Evolutionary conservation across 306 rosid species (phyloP).

Genomic region (Cicer cuneatum): DNA sequence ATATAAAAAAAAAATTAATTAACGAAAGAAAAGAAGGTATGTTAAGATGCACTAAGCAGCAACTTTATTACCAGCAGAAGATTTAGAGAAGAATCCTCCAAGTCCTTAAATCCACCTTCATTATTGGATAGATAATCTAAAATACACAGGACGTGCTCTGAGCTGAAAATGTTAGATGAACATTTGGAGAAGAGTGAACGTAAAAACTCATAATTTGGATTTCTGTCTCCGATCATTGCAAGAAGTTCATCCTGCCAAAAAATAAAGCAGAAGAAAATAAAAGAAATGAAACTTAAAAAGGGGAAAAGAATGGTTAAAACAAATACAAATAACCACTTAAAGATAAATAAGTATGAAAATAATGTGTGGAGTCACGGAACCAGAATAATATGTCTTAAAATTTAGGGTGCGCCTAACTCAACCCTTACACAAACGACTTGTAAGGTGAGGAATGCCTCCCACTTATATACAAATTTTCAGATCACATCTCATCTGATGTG

Average conservation of each 20-base stretch:
- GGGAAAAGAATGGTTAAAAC: slow-evolving; percentile 19
- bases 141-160: slow-evolving; percentile 66
- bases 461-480: no score
- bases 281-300: slow-evolving; percentile 17
- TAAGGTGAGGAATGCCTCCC: no score
- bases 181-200: slow-evolving; percentile 73
- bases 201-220: slow-evolving; percentile 68
- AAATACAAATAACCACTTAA: slow-evolving; percentile 23
- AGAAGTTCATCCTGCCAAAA: slow-evolving; percentile 69
- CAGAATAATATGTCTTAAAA: neutral
- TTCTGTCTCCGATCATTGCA: slow-evolving; percentile 61
- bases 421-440: no score
- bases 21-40: slow-evolving; percentile 9
- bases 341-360: slow-evolving; percentile 29
- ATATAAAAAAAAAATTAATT: neutral
- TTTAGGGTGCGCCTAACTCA: no score
- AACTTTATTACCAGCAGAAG: slow-evolving; percentile 77
- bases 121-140: slow-evolving; percentile 58
- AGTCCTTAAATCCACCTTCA: slow-evolving; percentile 50
- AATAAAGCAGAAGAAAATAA: neutral
- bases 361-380: slow-evolving; percentile 17
- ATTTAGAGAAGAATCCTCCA: slow-evolving; percentile 65
- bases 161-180: slow-evolving; percentile 77
- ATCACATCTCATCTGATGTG: no score
- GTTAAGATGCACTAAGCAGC: slow-evolving; percentile 36